Evolutionary conservation across 768 basidiomycete genomes (phyloP).

Genomic region (Termitomyces heimii): DNA sequence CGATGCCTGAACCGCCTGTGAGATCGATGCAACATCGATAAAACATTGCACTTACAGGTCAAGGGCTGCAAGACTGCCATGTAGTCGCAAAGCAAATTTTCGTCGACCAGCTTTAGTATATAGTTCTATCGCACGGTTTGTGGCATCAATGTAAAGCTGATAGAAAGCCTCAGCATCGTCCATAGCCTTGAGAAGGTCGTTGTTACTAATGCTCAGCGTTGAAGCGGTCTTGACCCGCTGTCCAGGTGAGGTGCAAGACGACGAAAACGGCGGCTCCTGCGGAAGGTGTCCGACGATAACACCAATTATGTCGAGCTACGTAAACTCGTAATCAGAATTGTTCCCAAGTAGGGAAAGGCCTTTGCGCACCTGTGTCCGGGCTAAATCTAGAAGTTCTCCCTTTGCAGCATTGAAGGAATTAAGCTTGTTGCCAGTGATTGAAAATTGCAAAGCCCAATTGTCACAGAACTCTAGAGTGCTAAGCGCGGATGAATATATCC

Average conservation of each 20-base stretch:
- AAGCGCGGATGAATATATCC: slow-evolving; percentile 88
- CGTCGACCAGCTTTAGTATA: slow-evolving; percentile 80
- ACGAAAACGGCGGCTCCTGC: slow-evolving; percentile 31
- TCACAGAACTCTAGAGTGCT: slow-evolving; percentile 80
- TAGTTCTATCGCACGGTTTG: slow-evolving; percentile 79
- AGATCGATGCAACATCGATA: neutral
- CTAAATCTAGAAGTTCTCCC: slow-evolving; percentile 88
- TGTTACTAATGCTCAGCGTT: slow-evolving; percentile 43
- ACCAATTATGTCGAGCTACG: slow-evolving; percentile 82
- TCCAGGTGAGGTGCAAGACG: slow-evolving; percentile 14
- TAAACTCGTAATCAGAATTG: neutral
- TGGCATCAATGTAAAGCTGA: slow-evolving; percentile 65
- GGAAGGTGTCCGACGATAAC: slow-evolving; percentile 71
- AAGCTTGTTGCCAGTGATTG: slow-evolving; percentile 40
- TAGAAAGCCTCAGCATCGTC: slow-evolving; percentile 59
- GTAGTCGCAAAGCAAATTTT: slow-evolving; percentile 81
- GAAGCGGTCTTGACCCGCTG: slow-evolving; percentile 16
- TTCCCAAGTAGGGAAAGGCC: neutral
- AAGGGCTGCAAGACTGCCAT: slow-evolving; percentile 82
- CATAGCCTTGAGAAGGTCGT: slow-evolving; percentile 56
- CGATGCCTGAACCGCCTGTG: slow-evolving; percentile 47
- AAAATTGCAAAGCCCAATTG: slow-evolving; percentile 50
- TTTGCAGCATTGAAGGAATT: slow-evolving; percentile 65
- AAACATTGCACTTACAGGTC: slow-evolving; percentile 63
- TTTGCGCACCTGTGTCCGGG: slow-evolving; percentile 68